phyloP scores from a whole-genome alignment of 345 rosid genomes.

The Eucalyptus regnans region DNA sequence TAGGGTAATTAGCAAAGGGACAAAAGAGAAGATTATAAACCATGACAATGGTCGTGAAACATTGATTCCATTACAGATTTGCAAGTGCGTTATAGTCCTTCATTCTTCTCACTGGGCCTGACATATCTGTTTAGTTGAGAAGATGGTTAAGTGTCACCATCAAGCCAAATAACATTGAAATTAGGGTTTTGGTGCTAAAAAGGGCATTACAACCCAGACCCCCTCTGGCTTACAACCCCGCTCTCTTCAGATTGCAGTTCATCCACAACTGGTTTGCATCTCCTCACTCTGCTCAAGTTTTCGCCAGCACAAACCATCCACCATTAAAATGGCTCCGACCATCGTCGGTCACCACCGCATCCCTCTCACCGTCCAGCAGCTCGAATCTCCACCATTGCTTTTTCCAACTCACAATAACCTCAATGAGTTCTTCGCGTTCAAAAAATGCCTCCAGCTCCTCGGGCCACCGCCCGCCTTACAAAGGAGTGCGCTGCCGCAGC shows the following conservation, averaged over 20 bases:
- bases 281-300: background rate
- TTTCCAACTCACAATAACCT: background rate
- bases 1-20: background rate
- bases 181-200: background rate
- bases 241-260: background rate
- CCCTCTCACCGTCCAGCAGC: background rate
- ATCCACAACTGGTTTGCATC: slow-evolving; percentile 1
- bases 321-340: background rate
- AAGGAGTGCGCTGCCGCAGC: slow-evolving; percentile 5
- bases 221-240: background rate
- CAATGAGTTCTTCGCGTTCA: background rate
- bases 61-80: background rate
- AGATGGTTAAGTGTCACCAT: background rate
- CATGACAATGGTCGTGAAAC: background rate
- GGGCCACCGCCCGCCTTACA: background rate
- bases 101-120: background rate
- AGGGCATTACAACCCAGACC: background rate
- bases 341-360: background rate
- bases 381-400: background rate
- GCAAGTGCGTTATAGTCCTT: background rate
- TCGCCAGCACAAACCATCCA: background rate
- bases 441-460: background rate
- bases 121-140: background rate
- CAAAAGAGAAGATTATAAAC: background rate
- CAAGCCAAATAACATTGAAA: background rate